Evolutionary conservation across 371 early-diverging fungal species (phyloP).

Genomic region (Rhizomucor miehei): DNA sequence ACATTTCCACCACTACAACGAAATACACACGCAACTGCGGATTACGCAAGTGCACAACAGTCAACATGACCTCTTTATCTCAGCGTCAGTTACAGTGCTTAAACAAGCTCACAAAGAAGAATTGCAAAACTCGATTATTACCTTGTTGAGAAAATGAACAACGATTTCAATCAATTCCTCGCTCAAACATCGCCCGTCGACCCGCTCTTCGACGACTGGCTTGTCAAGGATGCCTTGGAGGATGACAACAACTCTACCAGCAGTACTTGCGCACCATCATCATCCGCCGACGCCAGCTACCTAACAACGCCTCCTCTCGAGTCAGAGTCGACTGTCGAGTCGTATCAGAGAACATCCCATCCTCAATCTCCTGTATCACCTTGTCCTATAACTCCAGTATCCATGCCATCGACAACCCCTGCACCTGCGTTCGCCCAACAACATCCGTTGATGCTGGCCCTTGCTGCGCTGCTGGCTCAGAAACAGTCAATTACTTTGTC

Average conservation of each 20-base stretch:
- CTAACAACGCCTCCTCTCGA: neutral
- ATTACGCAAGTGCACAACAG: neutral
- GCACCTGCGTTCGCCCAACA: neutral
- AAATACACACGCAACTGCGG: neutral
- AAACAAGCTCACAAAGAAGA: slow-evolving; percentile 14
- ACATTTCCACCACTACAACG: neutral
- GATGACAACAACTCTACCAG: neutral
- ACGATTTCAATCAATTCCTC: neutral
- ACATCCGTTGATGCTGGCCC: slow-evolving; percentile 5
- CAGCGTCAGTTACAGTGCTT: slow-evolving; percentile 7
- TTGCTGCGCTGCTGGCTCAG: slow-evolving; percentile 3
- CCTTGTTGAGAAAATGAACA: slow-evolving; percentile 5
- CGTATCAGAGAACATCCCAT: too few species aligned
- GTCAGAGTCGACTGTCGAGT: neutral
- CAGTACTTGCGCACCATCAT: neutral
- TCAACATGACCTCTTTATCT: slow-evolving; percentile 10
- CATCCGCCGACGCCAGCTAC: neutral
- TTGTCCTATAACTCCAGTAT: neutral
- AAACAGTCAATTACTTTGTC: neutral
- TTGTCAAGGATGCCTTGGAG: slow-evolving; percentile 12
- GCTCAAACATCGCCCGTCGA: neutral
- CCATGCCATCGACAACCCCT: neutral
- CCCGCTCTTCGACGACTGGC: slow-evolving; percentile 14
- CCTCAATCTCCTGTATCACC: too few species aligned
- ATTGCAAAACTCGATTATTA: slow-evolving; percentile 13